Percentiles rank a stretch among this genome's conserved stretches.
Conservation (phyloP, 306 rosid genomes). For the Vigna nakashimae region DNA sequence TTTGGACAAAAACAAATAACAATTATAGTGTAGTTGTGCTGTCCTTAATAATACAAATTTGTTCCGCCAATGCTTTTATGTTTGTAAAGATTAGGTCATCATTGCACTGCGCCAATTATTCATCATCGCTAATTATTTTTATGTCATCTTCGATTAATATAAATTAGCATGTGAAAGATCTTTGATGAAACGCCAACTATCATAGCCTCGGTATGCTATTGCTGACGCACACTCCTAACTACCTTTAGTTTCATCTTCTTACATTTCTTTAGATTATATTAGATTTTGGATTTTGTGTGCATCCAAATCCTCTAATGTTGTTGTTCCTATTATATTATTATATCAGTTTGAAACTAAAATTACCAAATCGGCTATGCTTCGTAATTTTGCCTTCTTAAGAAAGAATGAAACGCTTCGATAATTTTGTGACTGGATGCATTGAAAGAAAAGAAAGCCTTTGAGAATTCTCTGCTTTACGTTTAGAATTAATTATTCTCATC, state of each 20-base stretch:
- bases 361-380: not conserved
- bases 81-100: not conserved
- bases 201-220: not conserved
- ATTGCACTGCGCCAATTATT: not conserved
- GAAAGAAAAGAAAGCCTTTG: not conserved
- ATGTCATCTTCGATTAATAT: not conserved
- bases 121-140: not conserved
- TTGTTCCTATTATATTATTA: not conserved
- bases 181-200: not conserved
- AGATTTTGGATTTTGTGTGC: conserved; percentile 11
- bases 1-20: not conserved
- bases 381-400: not conserved
- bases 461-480: not conserved
- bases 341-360: not conserved
- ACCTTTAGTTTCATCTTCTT: not conserved
- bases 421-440: not conserved
- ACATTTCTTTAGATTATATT: not conserved
- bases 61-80: not conserved
- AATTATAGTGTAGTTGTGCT: not conserved
- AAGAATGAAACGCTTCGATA: not conserved
- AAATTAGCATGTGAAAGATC: not conserved
- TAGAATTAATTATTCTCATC: not conserved
- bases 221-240: not conserved
- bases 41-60: conserved; percentile 14
- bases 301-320: not conserved